These are phyloP conservation scores for Amanita polypyramis DNA, from an alignment of 768 basidiomycete genomes.

Conservation along the genomic window DNA sequence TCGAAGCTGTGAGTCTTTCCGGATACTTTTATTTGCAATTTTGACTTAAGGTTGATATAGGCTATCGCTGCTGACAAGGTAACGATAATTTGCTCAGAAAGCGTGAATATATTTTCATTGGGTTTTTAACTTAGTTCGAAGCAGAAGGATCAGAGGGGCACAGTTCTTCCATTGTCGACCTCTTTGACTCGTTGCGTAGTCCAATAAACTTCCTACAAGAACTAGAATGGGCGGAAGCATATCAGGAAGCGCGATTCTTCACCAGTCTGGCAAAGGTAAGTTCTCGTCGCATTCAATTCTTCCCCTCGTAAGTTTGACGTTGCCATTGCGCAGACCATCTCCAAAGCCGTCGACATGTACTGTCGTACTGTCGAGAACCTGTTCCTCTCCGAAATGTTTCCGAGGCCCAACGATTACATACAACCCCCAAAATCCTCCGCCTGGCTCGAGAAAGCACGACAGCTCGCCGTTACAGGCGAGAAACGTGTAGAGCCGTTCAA, in stretches of 20 bases:
- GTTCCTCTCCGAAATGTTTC: slow-evolving; percentile 95
- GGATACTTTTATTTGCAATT: background rate
- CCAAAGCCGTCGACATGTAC: slow-evolving; percentile 88
- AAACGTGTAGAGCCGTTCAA: slow-evolving; percentile 94
- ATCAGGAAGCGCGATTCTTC: slow-evolving; percentile 83
- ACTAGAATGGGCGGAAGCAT: slow-evolving; percentile 86
- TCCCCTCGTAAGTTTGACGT: background rate
- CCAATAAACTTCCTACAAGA: slow-evolving; percentile 84
- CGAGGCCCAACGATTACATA: slow-evolving; percentile 64
- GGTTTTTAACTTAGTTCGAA: slow-evolving; percentile 44
- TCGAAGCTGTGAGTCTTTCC: slow-evolving; percentile 59
- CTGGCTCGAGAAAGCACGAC: slow-evolving; percentile 80
- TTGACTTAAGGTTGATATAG: slow-evolving; percentile 22
- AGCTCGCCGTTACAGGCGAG: slow-evolving; percentile 67
- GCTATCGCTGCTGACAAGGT: slow-evolving; percentile 83
- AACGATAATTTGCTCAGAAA: slow-evolving; percentile 8
- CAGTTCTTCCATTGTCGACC: slow-evolving; percentile 94
- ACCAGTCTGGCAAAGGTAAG: slow-evolving; percentile 78
- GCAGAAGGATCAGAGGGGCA: slow-evolving; percentile 72
- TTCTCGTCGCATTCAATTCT: background rate
- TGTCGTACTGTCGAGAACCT: slow-evolving; percentile 78
- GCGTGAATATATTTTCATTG: background rate
- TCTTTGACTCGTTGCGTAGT: slow-evolving; percentile 89
- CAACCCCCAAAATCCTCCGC: slow-evolving; percentile 82
- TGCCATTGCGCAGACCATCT: slow-evolving; percentile 54